Base-by-base conservation (phyloP, 1,284 basidiomycete genomes). In the Trametes versicolor region DNA sequence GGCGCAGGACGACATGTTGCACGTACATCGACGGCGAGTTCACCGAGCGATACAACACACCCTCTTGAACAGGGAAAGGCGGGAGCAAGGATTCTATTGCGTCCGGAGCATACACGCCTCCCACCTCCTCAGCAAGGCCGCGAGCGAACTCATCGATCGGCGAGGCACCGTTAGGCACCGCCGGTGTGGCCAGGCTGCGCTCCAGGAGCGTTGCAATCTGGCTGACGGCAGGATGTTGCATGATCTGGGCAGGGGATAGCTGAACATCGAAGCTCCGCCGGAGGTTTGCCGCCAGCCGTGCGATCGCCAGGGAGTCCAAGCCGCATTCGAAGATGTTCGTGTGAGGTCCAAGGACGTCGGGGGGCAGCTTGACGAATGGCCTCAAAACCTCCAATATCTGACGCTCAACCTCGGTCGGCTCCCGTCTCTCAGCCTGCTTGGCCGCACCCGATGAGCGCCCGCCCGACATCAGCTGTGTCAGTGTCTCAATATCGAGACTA, bases 1-100 rank as follows among this genome's bases (percentile, higher is more conserved):
- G 70, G 7, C 70, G 67, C 61, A 83, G 67, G 7, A 84, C 64
- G 50, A 84, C 74, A 70, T 85, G 84, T 55, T 85, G 84, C 4
- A 85, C 80, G 69, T 83, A 85, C 60, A 83, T 76, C 2, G 77
- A 74, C 39, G 76, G 74, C 21, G 76, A 67, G 25, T 77, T 77
- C 27, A 76, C 74, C 10, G 83, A 83, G 45, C 81, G 78, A 62
- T 80, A 81, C 45, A 85, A 71, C 17, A 85, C 79, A 41, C 84
- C 84, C 71, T 84, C 83, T 64, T 85, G 84, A 19, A 85, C 75
- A 19, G 83, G 77, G 59, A 85, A 83, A 17, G 84, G 76, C 19
- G 84, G 83, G 37, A 83, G 72, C 47, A 85, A 69, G 8, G 66
- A 68, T 43, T 78, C 78, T 8, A 85, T 69, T 15, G 70, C 63